phyloP scores from a whole-genome alignment of 495 filamentous ascomycete species.

The Bacidia gigantensis region DNA sequence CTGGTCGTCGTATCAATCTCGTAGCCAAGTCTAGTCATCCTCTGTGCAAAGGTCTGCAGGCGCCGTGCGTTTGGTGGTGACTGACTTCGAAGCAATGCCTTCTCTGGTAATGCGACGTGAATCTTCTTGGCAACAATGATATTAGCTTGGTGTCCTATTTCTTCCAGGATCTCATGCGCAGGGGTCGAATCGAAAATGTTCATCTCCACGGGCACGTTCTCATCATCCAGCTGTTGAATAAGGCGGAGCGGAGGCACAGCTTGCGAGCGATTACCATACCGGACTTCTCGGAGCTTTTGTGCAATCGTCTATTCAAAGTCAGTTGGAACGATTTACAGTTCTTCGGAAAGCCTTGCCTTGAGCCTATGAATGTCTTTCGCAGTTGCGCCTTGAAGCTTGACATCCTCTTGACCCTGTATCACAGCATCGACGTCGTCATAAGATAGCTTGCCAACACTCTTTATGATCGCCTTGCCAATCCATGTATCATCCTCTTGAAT shows the following conservation, averaged over 20 bases:
- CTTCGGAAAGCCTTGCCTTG: conserved; percentile 37
- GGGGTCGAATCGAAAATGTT: conserved; percentile 89
- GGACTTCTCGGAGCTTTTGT: conserved; percentile 75
- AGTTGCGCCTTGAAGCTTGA: conserved; percentile 43
- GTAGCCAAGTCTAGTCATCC: conserved; percentile 83
- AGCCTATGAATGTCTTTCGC: conserved; percentile 63
- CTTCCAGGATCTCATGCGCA: conserved; percentile 87
- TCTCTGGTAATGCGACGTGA: conserved; percentile 64
- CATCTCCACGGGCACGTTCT: conserved; percentile 89
- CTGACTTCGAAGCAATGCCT: conserved; percentile 83
- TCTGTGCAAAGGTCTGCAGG: conserved; percentile 76
- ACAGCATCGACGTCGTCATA: conserved; percentile 77
- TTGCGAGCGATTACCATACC: conserved; percentile 63
- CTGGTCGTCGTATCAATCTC: conserved; percentile 82
- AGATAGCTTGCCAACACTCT: conserved; percentile 71
- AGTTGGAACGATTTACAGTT: conserved; percentile 13
- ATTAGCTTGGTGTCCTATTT: conserved; percentile 85
- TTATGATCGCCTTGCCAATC: conserved; percentile 88
- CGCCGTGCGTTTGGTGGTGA: conserved; percentile 72
- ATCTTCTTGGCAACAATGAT: conserved; percentile 78
- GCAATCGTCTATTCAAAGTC: conserved; percentile 40
- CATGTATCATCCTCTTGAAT: conserved; percentile 73
- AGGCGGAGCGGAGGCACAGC: conserved; percentile 76
- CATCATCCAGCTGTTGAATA: conserved; percentile 89
- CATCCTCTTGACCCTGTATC: conserved; percentile 45